Evolutionary conservation across 2,329 filamentous ascomycete genomes (phyloP), one percentile per base, ranked within the genome.

Genomic region (Calonectria hongkongensis): DNA sequence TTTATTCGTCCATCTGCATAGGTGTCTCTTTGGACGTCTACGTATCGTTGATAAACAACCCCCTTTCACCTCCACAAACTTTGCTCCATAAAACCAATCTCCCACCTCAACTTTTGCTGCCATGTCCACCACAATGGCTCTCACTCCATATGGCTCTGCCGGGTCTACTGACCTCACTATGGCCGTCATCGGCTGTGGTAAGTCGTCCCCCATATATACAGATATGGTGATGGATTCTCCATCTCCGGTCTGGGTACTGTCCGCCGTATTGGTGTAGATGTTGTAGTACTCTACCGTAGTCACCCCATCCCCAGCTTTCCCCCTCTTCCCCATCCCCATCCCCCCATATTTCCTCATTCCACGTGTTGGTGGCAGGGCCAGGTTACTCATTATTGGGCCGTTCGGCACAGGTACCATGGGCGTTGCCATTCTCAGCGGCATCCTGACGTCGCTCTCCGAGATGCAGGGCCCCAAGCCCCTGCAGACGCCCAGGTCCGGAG

Each of bases 131-230:
- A 82, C 81, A 78, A 78, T 83, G 73, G 80, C 79, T 73, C 79
- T 80, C 72, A 79, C 76, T 48, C 79, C 85, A 70, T 84, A 85
- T 70, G 82, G 83, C 79, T 81, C 83, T 62, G 73, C 68, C 74
- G 79, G 78, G 69, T 77, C 80, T 54, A 79, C 82, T 36, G 87
- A 88, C 78, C 89, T 95, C 76, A 96, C 94, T 76, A 89, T 97
- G 86, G 91, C 94, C 74, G 91, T 97, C 74, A 88, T 98, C 71
- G 95, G 95, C 79, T 97, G 94, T 84, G 95, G 94, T 94, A 89
- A 81, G 90, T 86, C 33, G 47, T 64, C 45, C 43, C 47, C n/a
- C 12, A 73, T 41, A 33, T 72, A 39, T 48, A 25, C 41, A 28
- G 67, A 67, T 41, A 67, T 56, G 67, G 60, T 66, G 48, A 66